These are phyloP conservation scores for Kwoniella sp. DNA, from an alignment of 768 basidiomycete species.

Conservation along the genomic window DNA sequence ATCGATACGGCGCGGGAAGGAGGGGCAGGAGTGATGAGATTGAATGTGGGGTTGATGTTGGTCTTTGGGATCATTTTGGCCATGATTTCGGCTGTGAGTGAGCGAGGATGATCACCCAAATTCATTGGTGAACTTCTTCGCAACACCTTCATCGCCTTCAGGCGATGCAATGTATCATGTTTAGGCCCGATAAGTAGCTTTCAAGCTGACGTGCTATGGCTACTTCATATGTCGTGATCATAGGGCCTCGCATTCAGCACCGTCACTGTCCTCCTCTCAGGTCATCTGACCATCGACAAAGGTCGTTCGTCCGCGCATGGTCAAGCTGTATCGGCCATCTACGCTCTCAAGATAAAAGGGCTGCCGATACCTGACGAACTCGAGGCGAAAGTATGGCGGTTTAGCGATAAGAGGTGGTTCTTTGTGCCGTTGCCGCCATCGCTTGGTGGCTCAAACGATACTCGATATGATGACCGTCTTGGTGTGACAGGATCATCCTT, in stretches of 20 bases:
- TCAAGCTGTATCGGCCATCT: constrained; percentile 22
- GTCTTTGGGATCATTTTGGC: constrained; percentile 32
- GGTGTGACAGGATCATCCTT: background rate
- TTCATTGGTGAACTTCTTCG: no score
- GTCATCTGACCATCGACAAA: constrained; percentile 42
- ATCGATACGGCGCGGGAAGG: constrained; percentile 12
- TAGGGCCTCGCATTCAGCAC: constrained; percentile 39
- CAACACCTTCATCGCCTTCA: background rate
- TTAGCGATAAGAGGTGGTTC: constrained; percentile 27
- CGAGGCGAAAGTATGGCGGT: constrained; percentile 16
- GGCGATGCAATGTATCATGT: background rate
- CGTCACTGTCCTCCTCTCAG: constrained; percentile 26
- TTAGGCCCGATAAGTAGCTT: background rate
- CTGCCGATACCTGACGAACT: constrained; percentile 22
- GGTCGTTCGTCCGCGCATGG: constrained; percentile 30
- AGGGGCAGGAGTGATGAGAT: constrained; percentile 14
- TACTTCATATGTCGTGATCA: background rate
- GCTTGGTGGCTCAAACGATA: background rate
- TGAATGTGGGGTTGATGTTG: constrained; percentile 32
- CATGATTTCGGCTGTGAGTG: constrained; percentile 36
- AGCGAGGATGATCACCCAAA: background rate
- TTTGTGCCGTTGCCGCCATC: constrained; percentile 25
- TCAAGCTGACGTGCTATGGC: background rate
- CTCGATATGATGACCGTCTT: background rate
- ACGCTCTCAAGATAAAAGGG: background rate